Evolutionary conservation across 2,329 filamentous ascomycete genomes (phyloP).

Genomic region (Corynespora cassiicola): DNA sequence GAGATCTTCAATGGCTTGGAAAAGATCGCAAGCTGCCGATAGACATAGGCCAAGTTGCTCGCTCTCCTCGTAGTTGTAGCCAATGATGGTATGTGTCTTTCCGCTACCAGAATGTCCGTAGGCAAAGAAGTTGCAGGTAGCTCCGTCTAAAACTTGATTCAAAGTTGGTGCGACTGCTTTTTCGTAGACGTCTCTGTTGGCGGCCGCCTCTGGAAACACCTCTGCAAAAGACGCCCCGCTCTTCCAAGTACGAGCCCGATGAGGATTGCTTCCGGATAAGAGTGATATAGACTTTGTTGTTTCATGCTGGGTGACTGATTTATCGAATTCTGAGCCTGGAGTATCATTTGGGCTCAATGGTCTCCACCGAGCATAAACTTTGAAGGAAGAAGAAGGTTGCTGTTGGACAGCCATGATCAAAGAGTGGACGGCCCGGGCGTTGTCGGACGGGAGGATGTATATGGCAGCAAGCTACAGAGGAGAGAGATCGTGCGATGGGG

Average conservation of each 20-base stretch:
- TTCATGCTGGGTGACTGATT: neutral
- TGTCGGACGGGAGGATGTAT: too few relatives aligned
- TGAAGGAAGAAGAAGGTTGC: too few relatives aligned
- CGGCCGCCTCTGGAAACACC: conserved; percentile 5
- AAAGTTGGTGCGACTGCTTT: conserved; percentile 43
- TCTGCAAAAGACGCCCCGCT: conserved; percentile 11
- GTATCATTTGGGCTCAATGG: conserved; percentile 7
- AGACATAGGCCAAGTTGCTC: conserved; percentile 48
- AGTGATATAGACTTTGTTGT: conserved; percentile 4
- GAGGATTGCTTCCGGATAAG: neutral
- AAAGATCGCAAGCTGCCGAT: conserved; percentile 40
- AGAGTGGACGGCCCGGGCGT: too few relatives aligned
- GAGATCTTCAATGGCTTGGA: conserved; percentile 26
- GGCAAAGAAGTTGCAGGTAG: conserved; percentile 51
- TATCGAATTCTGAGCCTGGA: conserved; percentile 1
- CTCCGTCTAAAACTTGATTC: conserved; percentile 41
- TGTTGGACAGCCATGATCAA: too few relatives aligned
- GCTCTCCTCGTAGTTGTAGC: conserved; percentile 47
- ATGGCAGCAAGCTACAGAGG: too few relatives aligned
- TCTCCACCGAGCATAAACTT: conserved; percentile 14
- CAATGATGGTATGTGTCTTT: conserved; percentile 52
- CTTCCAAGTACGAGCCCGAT: conserved; percentile 10
- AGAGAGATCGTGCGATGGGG: too few relatives aligned
- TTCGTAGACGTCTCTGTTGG: conserved; percentile 27
- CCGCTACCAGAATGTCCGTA: conserved; percentile 53